Evolutionary conservation across 805 yeast genomes (phyloP), one percentile per base, ranked within the genome.

Genomic region (Danielozyma ontarioensis): DNA sequence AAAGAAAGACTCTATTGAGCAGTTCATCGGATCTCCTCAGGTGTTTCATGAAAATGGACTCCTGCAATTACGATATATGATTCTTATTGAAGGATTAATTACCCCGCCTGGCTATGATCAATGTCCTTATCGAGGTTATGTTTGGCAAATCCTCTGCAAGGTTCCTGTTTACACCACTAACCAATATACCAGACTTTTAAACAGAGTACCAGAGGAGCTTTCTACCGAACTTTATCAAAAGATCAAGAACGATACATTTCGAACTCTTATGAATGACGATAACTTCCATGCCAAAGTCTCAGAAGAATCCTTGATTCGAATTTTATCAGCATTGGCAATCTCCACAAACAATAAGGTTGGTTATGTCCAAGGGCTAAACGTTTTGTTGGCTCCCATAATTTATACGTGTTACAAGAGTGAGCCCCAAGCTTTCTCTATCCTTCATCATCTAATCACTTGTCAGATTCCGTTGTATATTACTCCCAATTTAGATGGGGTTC

Each of bases 281-380:
- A 52, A 56, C 12, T 88, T 87, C 59, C 78, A 75, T 36, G 58
- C 60, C 30, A 72, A 70, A 34, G 95, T 87, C 2, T 56, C 76
- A n/a, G 95, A 86, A 48, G 76, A 73, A 3, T 60, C 83, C 1
- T 57, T 88, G 27, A 70, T 81, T 7, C 59, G 96, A 28, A 62
- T 87, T 3, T 65, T 88, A 17, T 81, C 84, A 21, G 78, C 83
- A n/a, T 73, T 77, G 50, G 94, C 94, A 3, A 58, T 76, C 54
- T 57, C 71, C 13, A 38, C 52, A 8, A 31, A 27, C 37, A 51
- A 29, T 45, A 46, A n/a, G 48, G 62, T 54, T 4, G 72, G 72
- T 0, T 86, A 86, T 50, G 96, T 88, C n/a, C 96, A 88, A 53
- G 96, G 96, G 2, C 77, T 89, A 82, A 88, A 88, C 52, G 87